These are phyloP conservation scores for Tetradesmus lagerheimii DNA, from an alignment of 139 green algal species.

Conservation along the genomic window DNA sequence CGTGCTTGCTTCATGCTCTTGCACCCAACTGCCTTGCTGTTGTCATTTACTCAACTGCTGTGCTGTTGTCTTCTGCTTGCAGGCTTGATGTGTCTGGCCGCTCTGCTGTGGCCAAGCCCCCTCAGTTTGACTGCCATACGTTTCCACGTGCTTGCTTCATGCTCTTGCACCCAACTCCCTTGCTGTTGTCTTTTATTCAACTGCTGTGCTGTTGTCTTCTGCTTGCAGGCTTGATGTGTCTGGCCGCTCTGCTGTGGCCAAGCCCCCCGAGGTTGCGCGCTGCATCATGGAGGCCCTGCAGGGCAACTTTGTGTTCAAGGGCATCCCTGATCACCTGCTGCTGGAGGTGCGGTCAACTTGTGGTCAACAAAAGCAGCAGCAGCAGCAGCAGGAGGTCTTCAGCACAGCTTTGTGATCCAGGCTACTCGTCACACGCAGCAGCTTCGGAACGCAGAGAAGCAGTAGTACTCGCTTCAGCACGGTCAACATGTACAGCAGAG, in stretches of 20 bases:
- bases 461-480: too few relatives aligned
- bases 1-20: too few relatives aligned
- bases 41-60: background rate
- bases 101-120: background rate
- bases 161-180: background rate
- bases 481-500: too few relatives aligned
- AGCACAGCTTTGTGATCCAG: too few relatives aligned
- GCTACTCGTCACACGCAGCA: too few relatives aligned
- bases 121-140: background rate
- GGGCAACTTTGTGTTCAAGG: slow-evolving; percentile 76
- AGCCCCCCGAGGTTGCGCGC: slow-evolving; percentile 58
- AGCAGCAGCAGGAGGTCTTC: too few relatives aligned
- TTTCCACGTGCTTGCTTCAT: slow-evolving; percentile 14
- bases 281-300: slow-evolving; percentile 68
- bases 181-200: background rate
- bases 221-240: background rate
- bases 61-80: background rate
- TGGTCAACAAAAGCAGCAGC: background rate
- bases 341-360: slow-evolving; percentile 52
- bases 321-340: slow-evolving; percentile 66
- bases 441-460: too few relatives aligned
- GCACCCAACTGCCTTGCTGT: too few relatives aligned
- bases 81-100: background rate
- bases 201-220: background rate
- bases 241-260: background rate